A percentile compares a stretch with the other conserved stretches of the same genome.
phyloP scores from a whole-genome alignment of 2,329 filamentous ascomycete species.

The Aureobasidium sp. region DNA sequence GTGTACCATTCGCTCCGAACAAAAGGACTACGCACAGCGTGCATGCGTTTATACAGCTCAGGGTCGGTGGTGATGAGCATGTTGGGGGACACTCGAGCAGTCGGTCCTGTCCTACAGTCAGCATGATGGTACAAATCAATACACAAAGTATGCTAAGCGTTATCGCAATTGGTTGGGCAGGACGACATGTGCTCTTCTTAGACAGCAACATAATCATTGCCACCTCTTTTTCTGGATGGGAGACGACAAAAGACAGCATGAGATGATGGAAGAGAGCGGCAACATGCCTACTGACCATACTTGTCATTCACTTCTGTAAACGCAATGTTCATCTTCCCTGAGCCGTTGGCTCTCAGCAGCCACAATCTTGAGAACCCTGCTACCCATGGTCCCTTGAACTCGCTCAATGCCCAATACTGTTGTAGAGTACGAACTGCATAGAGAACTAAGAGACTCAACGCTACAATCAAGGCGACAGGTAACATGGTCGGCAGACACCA shows the following conservation, averaged over 20 bases:
- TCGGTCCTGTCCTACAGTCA: slow-evolving; percentile 28
- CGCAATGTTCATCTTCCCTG: slow-evolving; percentile 32
- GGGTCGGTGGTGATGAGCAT: slow-evolving; percentile 34
- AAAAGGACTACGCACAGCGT: slow-evolving; percentile 32
- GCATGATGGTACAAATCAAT: not conserved
- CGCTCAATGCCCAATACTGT: slow-evolving; percentile 27
- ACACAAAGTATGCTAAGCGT: not conserved
- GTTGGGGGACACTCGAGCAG: slow-evolving; percentile 31
- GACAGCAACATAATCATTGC: not conserved
- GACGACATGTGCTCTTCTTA: not conserved
- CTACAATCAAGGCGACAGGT: slow-evolving; percentile 7
- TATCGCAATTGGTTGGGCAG: not conserved
- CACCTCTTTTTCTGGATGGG: not conserved
- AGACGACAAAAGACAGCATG: not conserved
- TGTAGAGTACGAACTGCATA: slow-evolving; percentile 23
- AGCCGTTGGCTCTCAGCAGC: slow-evolving; percentile 31
- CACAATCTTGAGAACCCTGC: slow-evolving; percentile 34
- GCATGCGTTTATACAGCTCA: slow-evolving; percentile 33
- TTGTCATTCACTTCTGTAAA: slow-evolving; percentile 32
- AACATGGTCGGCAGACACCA: not conserved
- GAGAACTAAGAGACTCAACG: not conserved
- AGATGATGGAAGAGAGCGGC: not conserved
- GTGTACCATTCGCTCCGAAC: slow-evolving; percentile 32
- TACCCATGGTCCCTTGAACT: slow-evolving; percentile 34
- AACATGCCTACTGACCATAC: slow-evolving; percentile 28